These are phyloP conservation scores for Fistulina hepatica DNA, from an alignment of 1,284 basidiomycete species.

Conservation along the genomic window DNA sequence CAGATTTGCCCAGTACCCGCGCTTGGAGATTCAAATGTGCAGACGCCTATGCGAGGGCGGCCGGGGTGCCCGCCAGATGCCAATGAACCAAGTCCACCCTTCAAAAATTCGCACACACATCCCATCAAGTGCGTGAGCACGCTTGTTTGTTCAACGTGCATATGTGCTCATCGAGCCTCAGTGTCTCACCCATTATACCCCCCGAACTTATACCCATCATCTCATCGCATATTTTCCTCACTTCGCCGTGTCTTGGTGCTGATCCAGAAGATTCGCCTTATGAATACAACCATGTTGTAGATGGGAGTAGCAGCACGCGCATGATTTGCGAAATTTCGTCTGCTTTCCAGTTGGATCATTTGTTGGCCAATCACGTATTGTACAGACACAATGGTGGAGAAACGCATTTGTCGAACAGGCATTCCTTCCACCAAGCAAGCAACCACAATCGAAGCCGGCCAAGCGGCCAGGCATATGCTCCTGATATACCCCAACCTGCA, in stretches of 20 bases:
- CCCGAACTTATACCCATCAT: conserved; percentile 45
- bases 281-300: too few relatives aligned
- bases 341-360: conserved; percentile 32
- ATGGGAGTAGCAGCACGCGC: too few relatives aligned
- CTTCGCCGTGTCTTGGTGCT: conserved; percentile 18
- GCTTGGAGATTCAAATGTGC: too few relatives aligned
- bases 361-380: conserved; percentile 20
- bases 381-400: conserved; percentile 26
- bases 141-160: conserved; percentile 12
- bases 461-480: too few relatives aligned
- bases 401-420: conserved; percentile 35
- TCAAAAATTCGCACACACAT: conserved; percentile 75
- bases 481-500: too few relatives aligned
- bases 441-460: too few relatives aligned
- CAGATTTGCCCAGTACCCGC: conserved; percentile 17
- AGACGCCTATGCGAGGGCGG: conserved; percentile 9
- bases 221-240: conserved; percentile 38
- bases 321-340: conserved; percentile 36
- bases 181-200: conserved; percentile 58
- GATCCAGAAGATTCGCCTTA: too few relatives aligned
- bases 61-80: conserved; percentile 4
- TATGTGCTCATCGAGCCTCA: conserved; percentile 19
- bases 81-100: conserved; percentile 11
- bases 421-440: too few relatives aligned
- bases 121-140: conserved; percentile 61